Percentiles rank a stretch among this genome's conserved stretches.
Evolutionary conservation across 2,329 filamentous ascomycete genomes (phyloP).

Genomic region (Pseudonectria foliicola): DNA sequence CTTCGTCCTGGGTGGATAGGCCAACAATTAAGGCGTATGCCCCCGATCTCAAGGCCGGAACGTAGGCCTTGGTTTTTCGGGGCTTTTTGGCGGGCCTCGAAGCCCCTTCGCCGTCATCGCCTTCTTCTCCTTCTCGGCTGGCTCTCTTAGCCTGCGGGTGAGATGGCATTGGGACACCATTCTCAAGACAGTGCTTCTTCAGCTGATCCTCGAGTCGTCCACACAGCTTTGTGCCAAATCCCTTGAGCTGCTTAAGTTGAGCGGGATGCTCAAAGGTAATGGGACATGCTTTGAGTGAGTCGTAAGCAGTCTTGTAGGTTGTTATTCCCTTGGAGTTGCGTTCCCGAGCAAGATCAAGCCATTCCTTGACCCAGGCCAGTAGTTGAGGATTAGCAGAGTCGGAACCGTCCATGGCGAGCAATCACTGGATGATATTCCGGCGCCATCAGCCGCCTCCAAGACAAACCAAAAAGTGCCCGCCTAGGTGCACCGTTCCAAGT

Average conservation of each 20-base stretch:
- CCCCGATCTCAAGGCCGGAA: constrained; percentile 66
- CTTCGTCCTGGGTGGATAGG: constrained; percentile 52
- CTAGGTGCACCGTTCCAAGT: too few species aligned
- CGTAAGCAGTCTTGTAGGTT: constrained; percentile 70
- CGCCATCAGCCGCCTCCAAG: not conserved
- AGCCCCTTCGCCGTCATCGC: constrained; percentile 28
- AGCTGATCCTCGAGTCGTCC: constrained; percentile 58
- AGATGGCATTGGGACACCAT: constrained; percentile 62
- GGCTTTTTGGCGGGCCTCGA: constrained; percentile 47
- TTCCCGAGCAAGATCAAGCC: constrained; percentile 62
- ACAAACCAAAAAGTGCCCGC: not conserved
- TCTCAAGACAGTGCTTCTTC: constrained; percentile 54
- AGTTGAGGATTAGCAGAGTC: constrained; percentile 63
- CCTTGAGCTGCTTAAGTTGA: constrained; percentile 64
- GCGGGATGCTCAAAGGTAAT: constrained; percentile 64
- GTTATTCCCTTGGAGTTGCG: constrained; percentile 62
- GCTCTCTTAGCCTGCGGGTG: constrained; percentile 41
- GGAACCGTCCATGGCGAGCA: constrained; percentile 25
- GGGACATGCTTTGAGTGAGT: constrained; percentile 70
- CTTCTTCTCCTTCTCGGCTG: constrained; percentile 24
- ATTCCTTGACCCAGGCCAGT: constrained; percentile 69
- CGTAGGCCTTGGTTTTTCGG: constrained; percentile 58
- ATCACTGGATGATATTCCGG: not conserved
- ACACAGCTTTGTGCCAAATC: constrained; percentile 66
- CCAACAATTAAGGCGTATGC: constrained; percentile 66